A percentile compares a stretch with the other conserved stretches of the same genome.
phyloP scores from a whole-genome alignment of 495 filamentous ascomycete species.

The Penicillium canescens region DNA sequence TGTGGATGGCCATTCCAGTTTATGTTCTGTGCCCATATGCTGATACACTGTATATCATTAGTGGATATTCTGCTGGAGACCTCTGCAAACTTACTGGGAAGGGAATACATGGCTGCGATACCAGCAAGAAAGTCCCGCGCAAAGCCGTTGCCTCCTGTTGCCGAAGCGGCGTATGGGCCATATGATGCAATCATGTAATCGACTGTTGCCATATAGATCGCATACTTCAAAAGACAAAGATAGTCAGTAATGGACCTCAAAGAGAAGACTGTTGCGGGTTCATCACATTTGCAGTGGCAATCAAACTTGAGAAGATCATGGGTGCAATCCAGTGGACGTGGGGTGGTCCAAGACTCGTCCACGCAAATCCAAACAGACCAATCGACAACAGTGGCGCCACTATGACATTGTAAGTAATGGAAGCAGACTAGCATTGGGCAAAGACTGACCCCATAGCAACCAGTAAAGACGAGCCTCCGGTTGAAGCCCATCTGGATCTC shows the following conservation, averaged over 20 bases:
- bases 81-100: constrained; percentile 28
- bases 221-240: constrained; percentile 34
- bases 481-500: constrained; percentile 50
- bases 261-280: too few relatives aligned
- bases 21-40: constrained; percentile 30
- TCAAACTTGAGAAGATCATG: constrained; percentile 58
- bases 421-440: not conserved
- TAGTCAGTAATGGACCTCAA: not conserved
- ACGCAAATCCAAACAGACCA: constrained; percentile 69
- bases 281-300: constrained; percentile 61
- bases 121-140: constrained; percentile 51
- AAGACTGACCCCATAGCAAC: constrained; percentile 45
- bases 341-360: constrained; percentile 62
- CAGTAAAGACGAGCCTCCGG: constrained; percentile 59
- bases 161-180: constrained; percentile 75
- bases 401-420: constrained; percentile 6
- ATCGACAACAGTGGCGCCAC: constrained; percentile 65
- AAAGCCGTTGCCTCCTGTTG: constrained; percentile 70
- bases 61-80: not conserved
- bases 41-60: constrained; percentile 26
- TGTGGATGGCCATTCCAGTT: constrained; percentile 42
- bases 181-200: constrained; percentile 85
- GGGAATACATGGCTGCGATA: constrained; percentile 49
- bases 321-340: constrained; percentile 63
- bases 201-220: constrained; percentile 78